A percentile compares a stretch with the other conserved stretches of the same genome.
Conservation (phyloP, 2,329 filamentous ascomycete species). For the Aspergillus sp. region DNA sequence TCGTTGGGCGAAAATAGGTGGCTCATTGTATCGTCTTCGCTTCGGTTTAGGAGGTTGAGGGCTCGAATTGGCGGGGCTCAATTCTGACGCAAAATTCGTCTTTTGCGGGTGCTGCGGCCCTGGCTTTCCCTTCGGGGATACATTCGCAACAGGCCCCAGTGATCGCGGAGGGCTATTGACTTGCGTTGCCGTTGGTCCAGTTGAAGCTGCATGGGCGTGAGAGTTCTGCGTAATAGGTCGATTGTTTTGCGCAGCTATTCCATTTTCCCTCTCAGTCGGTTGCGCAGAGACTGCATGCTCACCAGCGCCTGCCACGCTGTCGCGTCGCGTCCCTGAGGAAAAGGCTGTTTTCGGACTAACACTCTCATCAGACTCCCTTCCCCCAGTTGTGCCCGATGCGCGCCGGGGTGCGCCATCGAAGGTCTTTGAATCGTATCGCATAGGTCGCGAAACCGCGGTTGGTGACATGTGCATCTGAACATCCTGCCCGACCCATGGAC, state of each 20-base stretch:
- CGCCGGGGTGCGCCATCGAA: constrained; percentile 28
- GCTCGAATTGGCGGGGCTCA: constrained; percentile 17
- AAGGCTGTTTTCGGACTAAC: constrained; percentile 72
- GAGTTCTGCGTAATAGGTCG: constrained; percentile 14
- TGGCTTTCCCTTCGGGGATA: constrained; percentile 12
- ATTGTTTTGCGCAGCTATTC: constrained; percentile 24
- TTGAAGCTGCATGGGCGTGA: constrained; percentile 14
- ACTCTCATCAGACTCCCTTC: constrained; percentile 69
- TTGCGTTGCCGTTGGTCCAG: constrained; percentile 14
- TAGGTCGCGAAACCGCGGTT: constrained; percentile 24
- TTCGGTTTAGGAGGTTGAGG: constrained; percentile 48
- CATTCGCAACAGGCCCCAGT: constrained; percentile 17
- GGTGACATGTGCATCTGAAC: constrained; percentile 32
- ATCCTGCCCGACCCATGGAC: constrained; percentile 34
- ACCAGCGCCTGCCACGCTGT: constrained; percentile 24
- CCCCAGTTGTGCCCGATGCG: constrained; percentile 58
- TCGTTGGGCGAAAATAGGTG: constrained; percentile 53
- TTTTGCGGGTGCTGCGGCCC: constrained; percentile 21
- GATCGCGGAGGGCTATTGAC: constrained; percentile 32
- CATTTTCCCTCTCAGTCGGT: constrained; percentile 29
- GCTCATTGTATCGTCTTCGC: constrained; percentile 51
- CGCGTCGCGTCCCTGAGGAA: constrained; percentile 28
- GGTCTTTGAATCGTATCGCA: constrained; percentile 44
- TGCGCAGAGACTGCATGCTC: constrained; percentile 27
- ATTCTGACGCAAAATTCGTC: constrained; percentile 24